phyloP scores from a whole-genome alignment of 768 basidiomycete genomes.

The Macrocybe gigantea region DNA sequence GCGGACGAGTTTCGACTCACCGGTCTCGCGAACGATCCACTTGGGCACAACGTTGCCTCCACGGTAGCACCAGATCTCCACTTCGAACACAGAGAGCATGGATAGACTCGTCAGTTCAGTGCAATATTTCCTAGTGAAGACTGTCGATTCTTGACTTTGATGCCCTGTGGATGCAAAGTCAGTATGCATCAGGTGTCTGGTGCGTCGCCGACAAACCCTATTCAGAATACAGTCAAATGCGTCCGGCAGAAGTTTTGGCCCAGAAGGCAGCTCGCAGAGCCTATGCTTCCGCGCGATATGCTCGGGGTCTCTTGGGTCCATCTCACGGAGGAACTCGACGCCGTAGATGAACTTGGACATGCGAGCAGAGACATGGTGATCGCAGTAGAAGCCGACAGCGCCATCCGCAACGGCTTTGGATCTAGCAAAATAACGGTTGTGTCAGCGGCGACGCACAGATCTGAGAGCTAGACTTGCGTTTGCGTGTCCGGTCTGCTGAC shows the following conservation, averaged over 20 bases:
- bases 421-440: slow-evolving; percentile 24
- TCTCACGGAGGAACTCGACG: slow-evolving; percentile 70
- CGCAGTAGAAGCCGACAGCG: slow-evolving; percentile 79
- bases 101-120: slow-evolving; percentile 74
- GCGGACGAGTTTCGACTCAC: slow-evolving; percentile 24
- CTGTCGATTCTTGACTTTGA: slow-evolving; percentile 75
- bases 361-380: slow-evolving; percentile 78
- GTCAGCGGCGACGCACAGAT: neutral
- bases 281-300: slow-evolving; percentile 59
- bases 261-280: slow-evolving; percentile 71
- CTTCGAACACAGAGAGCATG: slow-evolving; percentile 75
- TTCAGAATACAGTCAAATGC: slow-evolving; percentile 79
- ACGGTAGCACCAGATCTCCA: slow-evolving; percentile 81
- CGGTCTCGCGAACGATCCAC: slow-evolving; percentile 65
- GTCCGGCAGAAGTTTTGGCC: slow-evolving; percentile 72
- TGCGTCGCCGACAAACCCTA: slow-evolving; percentile 37
- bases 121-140: slow-evolving; percentile 78
- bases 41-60: slow-evolving; percentile 66
- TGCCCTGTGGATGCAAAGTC: slow-evolving; percentile 32
- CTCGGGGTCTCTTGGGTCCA: slow-evolving; percentile 58
- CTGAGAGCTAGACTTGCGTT: slow-evolving; percentile 41
- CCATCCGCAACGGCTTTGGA: slow-evolving; percentile 86
- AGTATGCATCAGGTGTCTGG: neutral
- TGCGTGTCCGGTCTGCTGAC: slow-evolving; percentile 77
- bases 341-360: slow-evolving; percentile 82